Evolutionary conservation across 495 filamentous ascomycete species (phyloP), one percentile per base, ranked within the genome.

Genomic region (Tuber umbilicatum): DNA sequence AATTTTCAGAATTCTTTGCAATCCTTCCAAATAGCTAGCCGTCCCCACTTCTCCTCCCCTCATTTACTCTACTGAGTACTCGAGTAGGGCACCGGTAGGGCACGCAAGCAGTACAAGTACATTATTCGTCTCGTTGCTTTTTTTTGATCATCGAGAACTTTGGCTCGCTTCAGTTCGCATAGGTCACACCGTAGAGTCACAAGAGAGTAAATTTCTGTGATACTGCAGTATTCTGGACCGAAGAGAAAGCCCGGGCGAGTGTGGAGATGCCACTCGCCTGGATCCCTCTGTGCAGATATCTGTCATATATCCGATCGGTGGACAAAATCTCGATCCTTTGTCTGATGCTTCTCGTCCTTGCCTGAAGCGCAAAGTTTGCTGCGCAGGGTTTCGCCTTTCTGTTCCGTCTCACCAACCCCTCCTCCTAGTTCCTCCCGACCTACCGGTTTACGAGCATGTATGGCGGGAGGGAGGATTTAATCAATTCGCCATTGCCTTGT

Each of bases 291-390:
- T 14, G 14, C 27, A 39, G 40, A 10, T 17, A 17, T 60, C 39
- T 37, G 40, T 40, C 39, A 40, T 40, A 40, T 41, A 55, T 60
- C 71, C 76, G 76, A 78, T 78, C 74, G 27, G 19, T 73, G 47
- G 41, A 73, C 64, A 72, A 76, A 77, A 74, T 42, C 73, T 69
- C 75, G 75, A 77, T 77, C 75, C 35, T 74, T 77, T 39, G 47
- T 55, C 55, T 77, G 72, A 69, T 45, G 47, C 43, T 5, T 40
- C 67, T 70, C 27, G 38, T 50, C 41, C 14, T 39, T 60, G 64
- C 23, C 37, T 35, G 55, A 64, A 35, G 55, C 55, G 23, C 55
- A 64, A 35, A 64, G 55, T 35, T 64, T 64, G 55, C 17, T 64
- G 27, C 14, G 55, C 55, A 64, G 55, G 55, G 55, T 31, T 64